Base-by-base conservation (phyloP, 352 stramenopile genomes). In the Pythium utonaiense region DNA sequence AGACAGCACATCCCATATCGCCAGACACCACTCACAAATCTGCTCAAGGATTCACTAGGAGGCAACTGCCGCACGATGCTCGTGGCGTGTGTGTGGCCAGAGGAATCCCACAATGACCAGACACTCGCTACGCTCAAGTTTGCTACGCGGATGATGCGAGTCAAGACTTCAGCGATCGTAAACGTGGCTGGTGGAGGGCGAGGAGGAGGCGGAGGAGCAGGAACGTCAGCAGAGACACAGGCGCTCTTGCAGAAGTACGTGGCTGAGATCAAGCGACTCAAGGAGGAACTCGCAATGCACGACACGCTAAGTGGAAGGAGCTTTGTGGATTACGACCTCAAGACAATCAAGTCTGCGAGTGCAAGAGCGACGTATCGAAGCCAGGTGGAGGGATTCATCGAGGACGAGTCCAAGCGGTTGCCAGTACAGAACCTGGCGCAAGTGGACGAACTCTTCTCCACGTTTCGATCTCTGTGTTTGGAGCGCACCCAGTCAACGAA, bases 71-170 rank as follows among this genome's bases (percentile, higher is more conserved):
- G 82, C 10, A 95, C 89, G 14, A 71, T 89, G 30, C 84, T 98
- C 51, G 86, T 98, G 3, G 90, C 86, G 13, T 96, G 86, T 63
- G 70, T 91, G 21, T 96, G 85, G 60, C 84, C 85, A 14, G 77
- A 89, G 16, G 67, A 74, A 40, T 70, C 74, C 3, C 86, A 93
- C 36, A 79, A 87, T n/a, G 83, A 95, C 54, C 83, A 96, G 53
- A 97, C 87, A 3, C 73, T 96, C 6, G 91, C 84, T 49, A 98
- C 92, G 16, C 77, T 98, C 33, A 93, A 96, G 56, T 98, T 98
- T 68, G 93, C 93, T 38, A 89, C 84, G 24, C 81, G 88, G 21
- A 93, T 93, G 65, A 89, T 91, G 66, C 77, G 80, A 13, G 87
- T 96, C 47, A 93, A 93, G 66, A 93, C 78, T 19, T 81, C 74